A percentile compares a stretch with the other conserved stretches of the same genome.
phyloP scores from a whole-genome alignment of 768 basidiomycete species.

The Leccinum arenicola region DNA sequence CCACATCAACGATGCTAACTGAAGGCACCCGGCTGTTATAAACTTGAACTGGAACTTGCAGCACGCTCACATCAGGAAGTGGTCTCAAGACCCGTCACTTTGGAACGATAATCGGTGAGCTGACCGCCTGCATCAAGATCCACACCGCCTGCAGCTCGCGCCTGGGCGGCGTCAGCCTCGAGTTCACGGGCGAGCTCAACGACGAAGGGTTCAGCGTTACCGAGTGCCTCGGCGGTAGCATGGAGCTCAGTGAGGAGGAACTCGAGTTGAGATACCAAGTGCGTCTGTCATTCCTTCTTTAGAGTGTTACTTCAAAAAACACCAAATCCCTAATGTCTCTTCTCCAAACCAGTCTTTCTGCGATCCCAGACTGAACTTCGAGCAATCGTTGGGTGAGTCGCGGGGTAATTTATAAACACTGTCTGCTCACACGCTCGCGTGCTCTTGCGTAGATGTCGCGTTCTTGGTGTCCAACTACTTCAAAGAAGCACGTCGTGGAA shows the following conservation, averaged over 20 bases:
- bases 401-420: background rate
- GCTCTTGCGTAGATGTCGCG: conserved; percentile 59
- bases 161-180: conserved; percentile 81
- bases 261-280: conserved; percentile 90
- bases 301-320: too few species aligned
- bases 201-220: conserved; percentile 94
- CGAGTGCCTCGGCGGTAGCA: conserved; percentile 94
- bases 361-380: conserved; percentile 91
- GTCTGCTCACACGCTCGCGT: background rate
- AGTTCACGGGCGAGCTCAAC: conserved; percentile 89
- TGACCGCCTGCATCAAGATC: conserved; percentile 77
- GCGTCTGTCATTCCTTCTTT: conserved; percentile 8
- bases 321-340: background rate
- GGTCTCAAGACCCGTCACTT: conserved; percentile 92
- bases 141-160: conserved; percentile 73
- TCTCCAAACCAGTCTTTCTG: conserved; percentile 70
- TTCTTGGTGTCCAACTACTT: conserved; percentile 82
- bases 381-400: conserved; percentile 85
- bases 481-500: conserved; percentile 59
- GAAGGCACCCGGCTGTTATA: background rate
- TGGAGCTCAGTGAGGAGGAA: conserved; percentile 88
- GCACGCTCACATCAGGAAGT: conserved; percentile 76
- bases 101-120: conserved; percentile 82
- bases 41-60: conserved; percentile 28
- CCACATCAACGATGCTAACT: background rate